Percentiles rank a stretch among this genome's conserved stretches.
Conservation (phyloP, 805 yeast genomes). For the Saturnispora galanensis region DNA sequence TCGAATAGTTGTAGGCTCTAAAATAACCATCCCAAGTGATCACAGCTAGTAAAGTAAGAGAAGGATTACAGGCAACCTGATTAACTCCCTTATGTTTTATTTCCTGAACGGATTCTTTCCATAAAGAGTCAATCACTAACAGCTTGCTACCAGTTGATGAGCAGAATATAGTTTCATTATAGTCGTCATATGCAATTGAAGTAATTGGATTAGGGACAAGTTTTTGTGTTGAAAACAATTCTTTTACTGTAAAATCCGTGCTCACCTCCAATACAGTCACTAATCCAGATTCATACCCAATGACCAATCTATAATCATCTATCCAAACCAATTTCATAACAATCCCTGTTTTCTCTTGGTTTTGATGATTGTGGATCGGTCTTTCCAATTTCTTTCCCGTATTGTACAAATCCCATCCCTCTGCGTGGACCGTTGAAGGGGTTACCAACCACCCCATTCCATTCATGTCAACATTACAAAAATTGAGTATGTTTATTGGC, state of each 20-base stretch:
- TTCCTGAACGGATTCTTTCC: conserved; percentile 7
- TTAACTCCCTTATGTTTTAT: conserved; percentile 32
- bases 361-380: conserved; percentile 15
- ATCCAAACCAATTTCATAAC: conserved; percentile 49
- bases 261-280: conserved; percentile 27
- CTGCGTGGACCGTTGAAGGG: conserved; percentile 57
- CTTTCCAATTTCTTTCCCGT: conserved; percentile 19
- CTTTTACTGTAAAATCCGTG: conserved; percentile 13
- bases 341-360: conserved; percentile 36
- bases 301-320: conserved; percentile 24
- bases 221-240: conserved; percentile 17
- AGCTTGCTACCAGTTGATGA: conserved; percentile 40
- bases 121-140: background rate
- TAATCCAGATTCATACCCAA: conserved; percentile 75
- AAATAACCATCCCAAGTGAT: conserved; percentile 46
- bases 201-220: conserved; percentile 51
- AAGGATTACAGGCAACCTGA: conserved; percentile 16
- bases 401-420: conserved; percentile 51
- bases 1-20: conserved; percentile 25
- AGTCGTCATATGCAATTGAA: conserved; percentile 28
- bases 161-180: conserved; percentile 25
- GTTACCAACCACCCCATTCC: conserved; percentile 31
- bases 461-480: conserved; percentile 47
- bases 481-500: conserved; percentile 68
- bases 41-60: conserved; percentile 24